Conservation (phyloP, 1,284 basidiomycete species). For the Tilletiopsis washingtonensis region DNA sequence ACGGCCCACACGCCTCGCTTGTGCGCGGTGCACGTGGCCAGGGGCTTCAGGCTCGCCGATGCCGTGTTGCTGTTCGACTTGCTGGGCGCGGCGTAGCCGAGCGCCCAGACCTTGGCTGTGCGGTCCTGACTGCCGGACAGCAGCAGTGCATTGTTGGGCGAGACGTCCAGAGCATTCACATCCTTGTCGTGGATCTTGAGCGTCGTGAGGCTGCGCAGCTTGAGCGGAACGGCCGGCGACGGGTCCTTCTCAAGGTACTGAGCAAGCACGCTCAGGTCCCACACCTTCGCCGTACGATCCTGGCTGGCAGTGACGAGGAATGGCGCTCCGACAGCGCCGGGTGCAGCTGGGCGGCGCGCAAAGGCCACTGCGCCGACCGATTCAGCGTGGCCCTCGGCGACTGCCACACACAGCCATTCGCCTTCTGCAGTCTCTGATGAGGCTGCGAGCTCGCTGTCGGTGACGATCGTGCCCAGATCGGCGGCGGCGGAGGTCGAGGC, state of each 20-base stretch:
- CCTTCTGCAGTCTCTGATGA: no score
- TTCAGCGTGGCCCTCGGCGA: slow-evolving; percentile 90
- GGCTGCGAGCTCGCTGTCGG: no score
- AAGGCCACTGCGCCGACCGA: slow-evolving; percentile 84
- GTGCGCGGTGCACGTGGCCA: slow-evolving; percentile 89
- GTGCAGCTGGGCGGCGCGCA: slow-evolving; percentile 16
- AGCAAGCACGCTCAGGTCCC: slow-evolving; percentile 58
- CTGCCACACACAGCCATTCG: slow-evolving; percentile 70
- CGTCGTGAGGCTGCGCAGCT: slow-evolving; percentile 63
- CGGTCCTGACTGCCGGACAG: slow-evolving; percentile 94
- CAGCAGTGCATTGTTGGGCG: slow-evolving; percentile 80
- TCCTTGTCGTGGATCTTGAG: slow-evolving; percentile 95
- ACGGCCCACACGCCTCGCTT: slow-evolving; percentile 94
- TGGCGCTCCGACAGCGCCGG: slow-evolving; percentile 13
- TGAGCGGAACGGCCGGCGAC: slow-evolving; percentile 1
- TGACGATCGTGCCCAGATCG: slow-evolving; percentile 15
- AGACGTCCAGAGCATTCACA: slow-evolving; percentile 89
- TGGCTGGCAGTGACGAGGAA: slow-evolving; percentile 79
- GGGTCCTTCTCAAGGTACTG: neutral
- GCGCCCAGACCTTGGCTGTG: slow-evolving; percentile 80
- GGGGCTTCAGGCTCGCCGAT: slow-evolving; percentile 54
- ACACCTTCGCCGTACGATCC: slow-evolving; percentile 96
- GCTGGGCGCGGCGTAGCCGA: slow-evolving; percentile 55
- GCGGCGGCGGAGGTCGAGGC: neutral
- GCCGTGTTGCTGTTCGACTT: slow-evolving; percentile 34